Percentiles rank a stretch among this genome's conserved stretches.
Conservation (phyloP, 2,329 filamentous ascomycete species). For the Clarireedia hainanense region DNA sequence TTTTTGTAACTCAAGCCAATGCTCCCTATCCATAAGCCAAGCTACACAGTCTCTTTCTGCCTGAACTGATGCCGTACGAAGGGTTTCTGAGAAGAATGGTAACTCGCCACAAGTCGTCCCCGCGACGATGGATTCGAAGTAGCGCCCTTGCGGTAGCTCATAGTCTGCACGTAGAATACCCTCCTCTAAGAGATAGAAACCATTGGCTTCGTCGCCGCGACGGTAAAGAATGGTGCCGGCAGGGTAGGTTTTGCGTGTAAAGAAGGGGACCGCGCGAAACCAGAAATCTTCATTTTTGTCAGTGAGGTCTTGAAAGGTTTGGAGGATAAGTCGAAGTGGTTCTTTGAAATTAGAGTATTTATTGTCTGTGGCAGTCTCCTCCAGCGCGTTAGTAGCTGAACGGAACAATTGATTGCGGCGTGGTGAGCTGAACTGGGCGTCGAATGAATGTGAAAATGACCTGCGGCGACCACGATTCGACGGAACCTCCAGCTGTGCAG, state of each 20-base stretch:
- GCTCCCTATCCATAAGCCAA: constrained; percentile 68
- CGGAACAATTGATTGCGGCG: constrained; percentile 68
- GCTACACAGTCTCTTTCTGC: constrained; percentile 75
- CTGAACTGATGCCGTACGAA: constrained; percentile 75
- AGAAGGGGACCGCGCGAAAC: constrained; percentile 73
- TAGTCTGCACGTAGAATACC: constrained; percentile 90
- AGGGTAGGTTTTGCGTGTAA: constrained; percentile 58
- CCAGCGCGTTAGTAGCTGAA: constrained; percentile 69
- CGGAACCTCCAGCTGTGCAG: constrained; percentile 25
- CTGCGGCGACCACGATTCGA: constrained; percentile 8
- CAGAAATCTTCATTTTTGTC: constrained; percentile 90
- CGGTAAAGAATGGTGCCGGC: constrained; percentile 70
- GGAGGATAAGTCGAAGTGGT: constrained; percentile 82
- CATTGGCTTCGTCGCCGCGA: constrained; percentile 66
- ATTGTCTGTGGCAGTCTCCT: constrained; percentile 47
- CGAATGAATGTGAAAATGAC: constrained; percentile 42
- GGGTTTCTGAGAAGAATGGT: constrained; percentile 90
- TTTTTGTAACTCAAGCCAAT: constrained; percentile 66
- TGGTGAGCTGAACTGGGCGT: constrained; percentile 64
- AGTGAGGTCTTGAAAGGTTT: constrained; percentile 88
- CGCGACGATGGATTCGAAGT: constrained; percentile 86
- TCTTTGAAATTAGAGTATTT: constrained; percentile 85
- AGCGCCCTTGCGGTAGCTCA: constrained; percentile 77
- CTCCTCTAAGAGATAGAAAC: constrained; percentile 84
- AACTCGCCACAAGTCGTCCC: constrained; percentile 94